Evolutionary conservation across 108 stramenopile genomes (phyloP), one percentile per base, ranked within the genome.

Genomic region (Cyclotella atomus): DNA sequence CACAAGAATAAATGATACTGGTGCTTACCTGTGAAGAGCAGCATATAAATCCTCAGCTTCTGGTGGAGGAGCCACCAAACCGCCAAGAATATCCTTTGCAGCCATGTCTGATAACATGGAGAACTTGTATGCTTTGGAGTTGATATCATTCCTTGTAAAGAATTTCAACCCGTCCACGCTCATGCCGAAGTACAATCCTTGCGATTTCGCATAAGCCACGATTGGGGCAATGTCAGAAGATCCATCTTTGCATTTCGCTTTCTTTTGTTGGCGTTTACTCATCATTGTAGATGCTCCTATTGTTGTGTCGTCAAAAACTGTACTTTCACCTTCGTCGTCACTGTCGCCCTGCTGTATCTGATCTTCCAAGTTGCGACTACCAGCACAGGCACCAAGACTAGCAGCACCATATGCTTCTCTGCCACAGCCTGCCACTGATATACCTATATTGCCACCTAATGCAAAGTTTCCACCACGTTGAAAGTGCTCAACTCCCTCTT

Each of bases 121-220:
- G 77, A 90, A 93, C 50, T 92, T 90, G 76, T 95, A 95, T 10
- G 87, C 77, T 17, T 88, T 60, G 21, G 79, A 74, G 77, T 96
- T 96, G 52, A 93, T 88, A 55, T 91, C 89, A 36, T 87, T 74
- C 29, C 96, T 85, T 16, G 88, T 75, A 78, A 91, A 88, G 33
- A 96, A 89, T 50, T 84, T 76, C 5, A 85, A 72, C 36, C 96
- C 96, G 73, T 96, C 96, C 46, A 96, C 69, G 23, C 87, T 88
- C 7, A 95, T 85, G 45, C 96, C 96, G 65, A 93, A 76, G 55
- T 93, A 96, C 21, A 96, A 62, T 4, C 96, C 96, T 73, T 94
- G 89, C 3, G 86, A 87, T 63, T 88, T 92, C 52, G 93, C 91
- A 61, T 96, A 96, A 15, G 96, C 92, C 25, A 93, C 89, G 68